Conservation (phyloP, 306 rosid species). For the Quercus mongolica region DNA sequence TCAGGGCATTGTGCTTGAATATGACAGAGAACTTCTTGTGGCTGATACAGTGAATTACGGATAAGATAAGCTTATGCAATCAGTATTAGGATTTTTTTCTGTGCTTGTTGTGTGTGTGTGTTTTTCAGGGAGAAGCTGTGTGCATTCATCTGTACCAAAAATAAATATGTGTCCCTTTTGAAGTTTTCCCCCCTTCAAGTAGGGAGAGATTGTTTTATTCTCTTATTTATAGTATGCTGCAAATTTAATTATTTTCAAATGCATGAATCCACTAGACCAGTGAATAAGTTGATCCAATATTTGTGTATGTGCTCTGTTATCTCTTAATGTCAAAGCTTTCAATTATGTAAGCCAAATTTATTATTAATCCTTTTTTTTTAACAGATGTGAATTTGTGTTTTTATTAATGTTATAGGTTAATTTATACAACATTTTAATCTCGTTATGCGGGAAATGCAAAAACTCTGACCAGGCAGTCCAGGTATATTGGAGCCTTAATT, state of each 20-base stretch:
- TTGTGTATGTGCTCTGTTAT: background rate
- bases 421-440: constrained; percentile 70
- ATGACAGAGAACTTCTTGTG: background rate
- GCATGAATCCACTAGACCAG: background rate
- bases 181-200: background rate
- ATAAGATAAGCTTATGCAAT: background rate
- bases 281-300: background rate
- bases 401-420: constrained; percentile 51
- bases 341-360: background rate
- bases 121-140: constrained; percentile 2
- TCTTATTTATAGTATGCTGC: background rate
- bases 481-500: constrained; percentile 39
- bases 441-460: constrained; percentile 82
- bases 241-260: background rate
- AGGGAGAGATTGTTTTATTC: constrained; percentile 12
- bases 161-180: background rate
- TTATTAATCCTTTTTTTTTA: background rate
- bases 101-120: background rate
- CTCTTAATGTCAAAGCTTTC: background rate
- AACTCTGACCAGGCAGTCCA: constrained; percentile 73
- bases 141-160: background rate
- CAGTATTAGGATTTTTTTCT: background rate
- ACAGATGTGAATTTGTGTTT: background rate
- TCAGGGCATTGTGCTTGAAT: background rate
- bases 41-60: background rate